These are phyloP conservation scores for Blastocystis sp. DNA, from an alignment of 352 stramenopile species.

Conservation along the genomic window DNA sequence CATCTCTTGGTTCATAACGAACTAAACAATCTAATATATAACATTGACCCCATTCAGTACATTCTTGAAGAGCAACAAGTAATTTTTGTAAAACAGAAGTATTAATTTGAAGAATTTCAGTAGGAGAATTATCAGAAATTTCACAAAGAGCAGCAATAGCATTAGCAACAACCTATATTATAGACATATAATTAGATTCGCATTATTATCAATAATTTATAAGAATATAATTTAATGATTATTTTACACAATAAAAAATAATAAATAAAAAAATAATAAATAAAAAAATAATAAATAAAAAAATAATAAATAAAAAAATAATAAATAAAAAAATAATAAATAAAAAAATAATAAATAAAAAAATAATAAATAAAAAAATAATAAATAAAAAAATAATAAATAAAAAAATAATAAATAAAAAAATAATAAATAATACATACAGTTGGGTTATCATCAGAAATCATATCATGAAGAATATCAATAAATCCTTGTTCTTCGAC, in stretches of 20 bases:
- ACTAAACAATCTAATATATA: constrained; percentile 86
- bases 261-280: no score
- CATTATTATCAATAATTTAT: no score
- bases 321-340: no score
- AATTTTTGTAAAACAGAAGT: constrained; percentile 89
- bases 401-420: no score
- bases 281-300: no score
- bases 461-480: constrained; percentile 82
- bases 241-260: no score
- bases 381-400: background rate
- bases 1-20: constrained; percentile 71
- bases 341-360: background rate
- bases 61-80: constrained; percentile 88
- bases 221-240: no score
- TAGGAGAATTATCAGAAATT: constrained; percentile 79
- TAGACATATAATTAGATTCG: no score
- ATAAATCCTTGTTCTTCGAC: constrained; percentile 83
- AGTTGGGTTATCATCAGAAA: constrained; percentile 85
- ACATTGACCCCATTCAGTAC: constrained; percentile 96
- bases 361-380: background rate
- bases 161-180: constrained; percentile 94
- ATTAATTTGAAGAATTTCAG: constrained; percentile 78
- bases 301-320: no score
- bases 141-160: constrained; percentile 85
- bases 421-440: no score